Evolutionary conservation across 768 basidiomycete genomes (phyloP).

Genomic region (Kockovaella imperatae): DNA sequence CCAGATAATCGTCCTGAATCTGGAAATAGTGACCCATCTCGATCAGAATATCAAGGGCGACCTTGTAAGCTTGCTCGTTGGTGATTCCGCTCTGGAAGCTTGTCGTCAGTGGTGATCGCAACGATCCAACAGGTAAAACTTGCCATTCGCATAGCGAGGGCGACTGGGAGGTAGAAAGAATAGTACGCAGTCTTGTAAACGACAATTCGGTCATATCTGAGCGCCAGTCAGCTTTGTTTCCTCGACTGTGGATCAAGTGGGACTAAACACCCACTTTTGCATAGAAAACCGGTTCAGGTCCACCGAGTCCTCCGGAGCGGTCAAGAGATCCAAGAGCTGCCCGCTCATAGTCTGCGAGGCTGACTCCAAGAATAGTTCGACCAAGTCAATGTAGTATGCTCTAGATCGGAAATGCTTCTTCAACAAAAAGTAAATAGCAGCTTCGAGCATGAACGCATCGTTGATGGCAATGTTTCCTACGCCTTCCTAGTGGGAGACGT

Average conservation of each 20-base stretch:
- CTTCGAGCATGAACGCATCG: conserved; percentile 93
- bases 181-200: conserved; percentile 97
- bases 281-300: conserved; percentile 83
- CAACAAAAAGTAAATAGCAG: conserved; percentile 82
- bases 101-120: not conserved
- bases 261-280: conserved; percentile 54
- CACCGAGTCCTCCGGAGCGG: conserved; percentile 81
- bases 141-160: conserved; percentile 75
- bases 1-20: conserved; percentile 94
- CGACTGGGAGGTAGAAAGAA: conserved; percentile 97
- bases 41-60: conserved; percentile 72
- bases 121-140: conserved; percentile 38
- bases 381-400: conserved; percentile 73
- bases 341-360: conserved; percentile 92
- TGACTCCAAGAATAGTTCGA: conserved; percentile 81
- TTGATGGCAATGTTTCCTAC: conserved; percentile 87
- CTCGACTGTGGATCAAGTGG: too few relatives aligned
- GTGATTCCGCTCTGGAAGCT: conserved; percentile 44
- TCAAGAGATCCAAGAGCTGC: conserved; percentile 90
- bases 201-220: conserved; percentile 82
- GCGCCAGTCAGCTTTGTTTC: conserved; percentile 4
- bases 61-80: conserved; percentile 57
- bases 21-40: conserved; percentile 98
- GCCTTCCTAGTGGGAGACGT: conserved; percentile 22
- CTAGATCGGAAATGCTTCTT: conserved; percentile 76